Evolutionary conservation across 805 yeast species (phyloP).

Genomic region (Candida methanosorbosa): DNA sequence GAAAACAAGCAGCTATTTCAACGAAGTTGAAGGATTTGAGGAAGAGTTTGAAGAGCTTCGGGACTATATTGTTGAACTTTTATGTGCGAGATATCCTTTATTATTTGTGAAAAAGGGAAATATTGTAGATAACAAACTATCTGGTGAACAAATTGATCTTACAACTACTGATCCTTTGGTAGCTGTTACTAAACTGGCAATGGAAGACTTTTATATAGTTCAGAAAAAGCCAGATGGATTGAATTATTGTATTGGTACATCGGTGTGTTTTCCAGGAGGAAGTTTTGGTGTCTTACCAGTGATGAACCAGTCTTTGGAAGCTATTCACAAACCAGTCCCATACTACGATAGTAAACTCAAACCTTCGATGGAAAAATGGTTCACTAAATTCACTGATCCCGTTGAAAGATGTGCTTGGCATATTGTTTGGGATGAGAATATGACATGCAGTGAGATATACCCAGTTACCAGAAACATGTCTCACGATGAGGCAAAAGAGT

Average conservation of each 20-base stretch:
- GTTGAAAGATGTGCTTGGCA: conserved; percentile 45
- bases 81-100: conserved; percentile 35
- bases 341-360: conserved; percentile 38
- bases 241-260: conserved; percentile 40
- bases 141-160: conserved; percentile 35
- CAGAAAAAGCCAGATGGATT: conserved; percentile 25
- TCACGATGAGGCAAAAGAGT: conserved; percentile 22
- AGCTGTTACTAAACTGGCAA: conserved; percentile 36
- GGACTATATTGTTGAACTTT: conserved; percentile 33
- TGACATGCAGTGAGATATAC: conserved; percentile 17
- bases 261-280: conserved; percentile 46
- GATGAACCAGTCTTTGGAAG: conserved; percentile 29
- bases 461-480: conserved; percentile 28
- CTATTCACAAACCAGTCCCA: conserved; percentile 38
- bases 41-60: conserved; percentile 34
- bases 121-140: conserved; percentile 31
- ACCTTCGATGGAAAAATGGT: conserved; percentile 44
- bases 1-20: conserved; percentile 30
- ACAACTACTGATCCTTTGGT: conserved; percentile 34
- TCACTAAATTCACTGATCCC: conserved; percentile 31
- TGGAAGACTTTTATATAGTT: conserved; percentile 41
- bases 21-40: conserved; percentile 24
- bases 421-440: conserved; percentile 38
- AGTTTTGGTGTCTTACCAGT: conserved; percentile 31
- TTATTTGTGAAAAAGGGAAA: conserved; percentile 28